A percentile compares a stretch with the other conserved stretches of the same genome.
These are phyloP conservation scores for Ustilago cynodontis DNA, from an alignment of 1,284 basidiomycete species.

Conservation along the genomic window DNA sequence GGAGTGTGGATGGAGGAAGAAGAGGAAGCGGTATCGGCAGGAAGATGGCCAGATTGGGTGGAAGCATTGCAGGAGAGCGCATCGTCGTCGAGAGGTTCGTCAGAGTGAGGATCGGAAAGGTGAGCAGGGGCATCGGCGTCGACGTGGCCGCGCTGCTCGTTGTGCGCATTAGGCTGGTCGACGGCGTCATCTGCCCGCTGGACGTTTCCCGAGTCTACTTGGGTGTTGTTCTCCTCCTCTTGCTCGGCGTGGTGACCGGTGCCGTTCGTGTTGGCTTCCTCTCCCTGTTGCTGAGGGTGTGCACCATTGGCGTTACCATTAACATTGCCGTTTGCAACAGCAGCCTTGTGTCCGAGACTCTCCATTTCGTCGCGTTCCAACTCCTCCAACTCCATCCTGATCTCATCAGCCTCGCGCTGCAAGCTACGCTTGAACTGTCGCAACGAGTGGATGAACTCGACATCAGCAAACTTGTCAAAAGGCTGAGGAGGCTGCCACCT, in stretches of 20 bases:
- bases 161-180: conserved; percentile 14
- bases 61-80: conserved; percentile 48
- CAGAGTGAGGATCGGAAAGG: neutral
- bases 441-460: conserved; percentile 65
- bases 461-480: conserved; percentile 62
- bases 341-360: conserved; percentile 16
- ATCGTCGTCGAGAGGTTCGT: neutral
- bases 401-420: conserved; percentile 63
- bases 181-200: conserved; percentile 54
- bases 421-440: conserved; percentile 62
- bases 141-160: conserved; percentile 19
- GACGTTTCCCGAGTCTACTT: conserved; percentile 51
- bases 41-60: conserved; percentile 42
- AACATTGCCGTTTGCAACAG: conserved; percentile 2
- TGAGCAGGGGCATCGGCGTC: conserved; percentile 44
- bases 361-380: conserved; percentile 55
- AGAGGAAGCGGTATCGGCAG: conserved; percentile 42
- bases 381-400: conserved; percentile 54
- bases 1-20: conserved; percentile 51
- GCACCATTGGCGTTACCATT: conserved; percentile 14
- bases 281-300: neutral
- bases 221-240: neutral
- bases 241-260: neutral
- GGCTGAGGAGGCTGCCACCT: conserved; percentile 56
- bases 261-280: conserved; percentile 1